Base-by-base conservation (phyloP, 139 green algal species). In the Tetradesmus lagerheimii region DNA sequence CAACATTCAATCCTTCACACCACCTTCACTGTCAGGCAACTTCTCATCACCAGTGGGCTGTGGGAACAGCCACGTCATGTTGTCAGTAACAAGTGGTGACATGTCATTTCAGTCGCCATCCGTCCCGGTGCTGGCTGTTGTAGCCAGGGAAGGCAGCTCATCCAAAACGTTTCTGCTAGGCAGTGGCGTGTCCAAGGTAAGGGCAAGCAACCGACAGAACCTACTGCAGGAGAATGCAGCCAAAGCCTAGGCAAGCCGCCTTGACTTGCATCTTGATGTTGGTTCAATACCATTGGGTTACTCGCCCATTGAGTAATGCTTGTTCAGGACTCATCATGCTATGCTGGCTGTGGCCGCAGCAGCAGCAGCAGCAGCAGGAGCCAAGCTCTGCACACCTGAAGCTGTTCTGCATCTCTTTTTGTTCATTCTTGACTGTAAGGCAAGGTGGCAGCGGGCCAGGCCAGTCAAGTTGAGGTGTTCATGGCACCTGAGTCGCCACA, bases 51-150 rank as follows among this genome's bases (percentile, higher is more conserved):
- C 81, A 18, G 38, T 37, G 31, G 81, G 50, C 81, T 87, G 81
- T 41, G n/a, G 43, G 16, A 53, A 18, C 18, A 41, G 47, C 31
- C 23, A n/a, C 16, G 23, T 87, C 1, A n/a, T 34, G 27, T 4
- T 87, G n/a, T 76, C 50, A n/a, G 1, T 87, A 38, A 25, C 11
- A 50, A n/a, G 3, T 64, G 77, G 1, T 11, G n/a, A 39, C 50
- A 4, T 87, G 15, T 18, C 25, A 0, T 87, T 87, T 41, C 23
- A 77, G 29, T 76, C 81, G n/a, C 47, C 81, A 0, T n/a, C 27
- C 12, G 18, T 87, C 2, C 81, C 81, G 16, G 34, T 87, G 31
- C 50, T 87, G 81, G 81, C 81, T 47, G 81, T 53, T 9, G 78
- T 87, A 41, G 71, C 71, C n/a, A 77, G 31, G 31, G 38, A 87